These are phyloP conservation scores for Botrytis hyacinthi DNA, from an alignment of 2,329 filamentous ascomycete species.

Conservation along the genomic window DNA sequence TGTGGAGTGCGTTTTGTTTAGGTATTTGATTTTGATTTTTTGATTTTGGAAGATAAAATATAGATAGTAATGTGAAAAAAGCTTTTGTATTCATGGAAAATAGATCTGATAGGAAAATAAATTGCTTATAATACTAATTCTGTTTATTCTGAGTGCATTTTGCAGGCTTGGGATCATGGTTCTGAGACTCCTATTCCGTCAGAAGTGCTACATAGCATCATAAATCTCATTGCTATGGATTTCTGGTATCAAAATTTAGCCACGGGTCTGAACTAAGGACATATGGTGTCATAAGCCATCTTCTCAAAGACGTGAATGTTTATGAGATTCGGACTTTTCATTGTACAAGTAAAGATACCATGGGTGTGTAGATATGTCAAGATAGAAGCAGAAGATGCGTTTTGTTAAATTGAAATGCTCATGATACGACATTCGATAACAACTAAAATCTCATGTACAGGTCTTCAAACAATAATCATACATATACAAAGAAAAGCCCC, in stretches of 20 bases:
- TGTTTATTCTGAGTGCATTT: accelerated
- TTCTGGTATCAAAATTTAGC: background rate
- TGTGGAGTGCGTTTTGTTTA: no score
- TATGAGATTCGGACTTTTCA: background rate
- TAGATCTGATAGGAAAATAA: no score
- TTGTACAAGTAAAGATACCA: accelerated
- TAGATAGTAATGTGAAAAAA: background rate
- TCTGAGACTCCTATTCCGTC: background rate
- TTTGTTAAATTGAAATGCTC: background rate
- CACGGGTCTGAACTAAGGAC: no score
- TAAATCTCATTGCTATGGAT: background rate
- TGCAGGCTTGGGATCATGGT: background rate
- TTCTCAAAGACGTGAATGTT: background rate
- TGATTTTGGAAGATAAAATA: background rate
- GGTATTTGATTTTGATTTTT: no score
- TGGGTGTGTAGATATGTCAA: background rate
- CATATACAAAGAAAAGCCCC: background rate
- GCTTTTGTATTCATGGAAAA: no score
- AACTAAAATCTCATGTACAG: background rate
- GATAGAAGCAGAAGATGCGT: background rate
- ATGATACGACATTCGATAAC: no score
- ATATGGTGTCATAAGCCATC: accelerated
- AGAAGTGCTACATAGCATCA: background rate
- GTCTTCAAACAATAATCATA: background rate
- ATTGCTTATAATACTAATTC: background rate